Evolutionary conservation across 1,139 yeast genomes (phyloP).

Genomic region (Debaryomycetaceae sp.): DNA sequence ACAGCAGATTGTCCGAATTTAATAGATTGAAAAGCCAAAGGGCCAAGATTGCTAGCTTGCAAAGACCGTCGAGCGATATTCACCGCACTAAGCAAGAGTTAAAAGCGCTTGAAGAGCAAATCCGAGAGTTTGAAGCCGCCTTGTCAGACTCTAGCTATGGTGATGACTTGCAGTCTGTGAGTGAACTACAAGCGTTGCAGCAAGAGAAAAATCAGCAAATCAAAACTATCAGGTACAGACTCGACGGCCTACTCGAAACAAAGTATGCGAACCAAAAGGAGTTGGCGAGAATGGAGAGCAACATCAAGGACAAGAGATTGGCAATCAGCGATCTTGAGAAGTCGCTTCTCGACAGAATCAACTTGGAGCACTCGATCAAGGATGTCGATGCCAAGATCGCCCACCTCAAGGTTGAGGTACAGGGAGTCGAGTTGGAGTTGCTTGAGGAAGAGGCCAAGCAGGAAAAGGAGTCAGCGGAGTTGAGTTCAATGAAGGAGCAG

Average conservation of each 20-base stretch:
- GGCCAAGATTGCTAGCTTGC: slow-evolving; percentile 12
- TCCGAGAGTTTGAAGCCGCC: slow-evolving; percentile 34
- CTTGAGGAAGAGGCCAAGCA: slow-evolving; percentile 9
- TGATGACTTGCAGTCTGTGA: slow-evolving; percentile 21
- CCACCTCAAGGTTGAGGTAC: slow-evolving; percentile 13
- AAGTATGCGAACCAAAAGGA: slow-evolving; percentile 49
- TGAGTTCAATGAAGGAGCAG: slow-evolving; percentile 21
- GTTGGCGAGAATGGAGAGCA: slow-evolving; percentile 44
- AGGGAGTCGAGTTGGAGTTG: slow-evolving; percentile 14
- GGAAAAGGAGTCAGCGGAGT: slow-evolving; percentile 11
- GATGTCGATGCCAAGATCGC: slow-evolving; percentile 16
- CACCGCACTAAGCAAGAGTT: slow-evolving; percentile 34
- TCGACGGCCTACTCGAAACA: slow-evolving; percentile 41
- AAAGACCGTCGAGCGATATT: slow-evolving; percentile 33
- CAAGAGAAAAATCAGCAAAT: slow-evolving; percentile 37
- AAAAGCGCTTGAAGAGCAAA: slow-evolving; percentile 24
- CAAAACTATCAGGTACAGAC: slow-evolving; percentile 40
- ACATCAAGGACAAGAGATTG: slow-evolving; percentile 54
- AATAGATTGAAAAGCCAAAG: slow-evolving; percentile 11
- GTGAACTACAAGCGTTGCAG: slow-evolving; percentile 52
- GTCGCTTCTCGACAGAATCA: slow-evolving; percentile 37
- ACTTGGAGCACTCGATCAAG: slow-evolving; percentile 14
- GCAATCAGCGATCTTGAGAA: slow-evolving; percentile 53
- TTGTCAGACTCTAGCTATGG: slow-evolving; percentile 21
- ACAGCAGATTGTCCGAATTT: slow-evolving; percentile 14